A percentile compares a stretch with the other conserved stretches of the same genome.
Conservation (phyloP, 202 grass and related monocot genomes). For the Carex sylvatica region DNA sequence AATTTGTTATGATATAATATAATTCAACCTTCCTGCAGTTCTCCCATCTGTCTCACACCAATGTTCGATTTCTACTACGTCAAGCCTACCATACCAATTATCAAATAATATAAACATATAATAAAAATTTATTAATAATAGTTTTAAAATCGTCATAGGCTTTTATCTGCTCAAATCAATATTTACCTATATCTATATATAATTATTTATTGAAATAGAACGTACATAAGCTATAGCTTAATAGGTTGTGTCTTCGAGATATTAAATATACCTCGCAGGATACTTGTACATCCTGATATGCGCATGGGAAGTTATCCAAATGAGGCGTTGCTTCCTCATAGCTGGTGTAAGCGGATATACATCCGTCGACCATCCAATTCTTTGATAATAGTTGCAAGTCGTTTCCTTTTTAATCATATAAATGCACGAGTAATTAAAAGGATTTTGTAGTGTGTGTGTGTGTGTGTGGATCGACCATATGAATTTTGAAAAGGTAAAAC, state of each 20-base stretch:
- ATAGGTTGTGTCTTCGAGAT: too few relatives aligned
- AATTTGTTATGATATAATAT: slow-evolving; percentile 34
- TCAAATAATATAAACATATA: too few relatives aligned
- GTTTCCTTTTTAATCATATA: slow-evolving; percentile 19
- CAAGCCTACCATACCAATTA: slow-evolving; percentile 13
- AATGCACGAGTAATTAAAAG: too few relatives aligned
- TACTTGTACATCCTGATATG: slow-evolving; percentile 43
- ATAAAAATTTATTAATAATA: too few relatives aligned
- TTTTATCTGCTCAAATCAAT: too few relatives aligned
- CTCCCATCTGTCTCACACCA: slow-evolving; percentile 34
- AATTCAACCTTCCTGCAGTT: slow-evolving; percentile 23
- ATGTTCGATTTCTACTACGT: slow-evolving; percentile 36
- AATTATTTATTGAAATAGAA: too few relatives aligned
- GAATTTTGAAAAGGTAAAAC: too few relatives aligned
- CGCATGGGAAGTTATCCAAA: slow-evolving; percentile 33
- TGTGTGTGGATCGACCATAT: too few relatives aligned
- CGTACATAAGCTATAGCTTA: too few relatives aligned
- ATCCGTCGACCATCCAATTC: slow-evolving; percentile 32
- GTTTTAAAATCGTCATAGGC: too few relatives aligned
- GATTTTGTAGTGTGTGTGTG: too few relatives aligned
- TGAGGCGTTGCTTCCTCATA: slow-evolving; percentile 35
- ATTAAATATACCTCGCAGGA: slow-evolving; percentile 27
- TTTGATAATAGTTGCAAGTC: slow-evolving; percentile 24
- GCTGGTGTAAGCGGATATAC: slow-evolving; percentile 25
- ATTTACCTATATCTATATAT: too few relatives aligned